These are phyloP conservation scores for Conticribra guillardii DNA, from an alignment of 108 stramenopile genomes.

Conservation along the genomic window DNA sequence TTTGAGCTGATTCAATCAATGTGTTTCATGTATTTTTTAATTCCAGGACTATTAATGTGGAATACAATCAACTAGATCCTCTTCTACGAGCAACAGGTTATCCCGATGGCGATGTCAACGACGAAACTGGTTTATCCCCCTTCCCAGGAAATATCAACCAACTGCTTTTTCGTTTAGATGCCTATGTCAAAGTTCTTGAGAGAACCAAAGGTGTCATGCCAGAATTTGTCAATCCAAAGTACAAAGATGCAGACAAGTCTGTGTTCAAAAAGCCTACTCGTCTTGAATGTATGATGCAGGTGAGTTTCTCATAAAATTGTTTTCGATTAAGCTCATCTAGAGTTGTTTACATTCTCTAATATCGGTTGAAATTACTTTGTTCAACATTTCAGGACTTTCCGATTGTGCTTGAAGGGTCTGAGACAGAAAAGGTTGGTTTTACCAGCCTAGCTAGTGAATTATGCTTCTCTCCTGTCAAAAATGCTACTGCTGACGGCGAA, in stretches of 20 bases:
- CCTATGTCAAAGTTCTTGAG: slow-evolving; percentile 85
- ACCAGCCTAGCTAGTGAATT: slow-evolving; percentile 86
- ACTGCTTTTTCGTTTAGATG: slow-evolving; percentile 82
- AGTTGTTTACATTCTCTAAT: too few relatives aligned
- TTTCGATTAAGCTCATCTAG: too few relatives aligned
- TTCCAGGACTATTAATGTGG: slow-evolving; percentile 90
- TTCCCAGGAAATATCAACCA: slow-evolving; percentile 99
- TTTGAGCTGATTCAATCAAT: too few relatives aligned
- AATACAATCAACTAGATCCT: slow-evolving; percentile 99
- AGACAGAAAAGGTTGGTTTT: slow-evolving; percentile 90
- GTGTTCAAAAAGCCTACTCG: slow-evolving; percentile 98
- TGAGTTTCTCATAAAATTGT: neutral
- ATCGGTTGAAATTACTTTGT: slow-evolving; percentile 97
- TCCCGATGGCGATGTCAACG: slow-evolving; percentile 93
- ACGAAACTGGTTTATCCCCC: slow-evolving; percentile 91
- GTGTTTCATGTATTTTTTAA: slow-evolving; percentile 3
- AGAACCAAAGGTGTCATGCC: slow-evolving; percentile 92
- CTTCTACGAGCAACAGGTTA: slow-evolving; percentile 86
- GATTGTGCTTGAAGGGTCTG: slow-evolving; percentile 70
- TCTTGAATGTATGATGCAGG: slow-evolving; percentile 99
- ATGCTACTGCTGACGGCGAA: slow-evolving; percentile 87
- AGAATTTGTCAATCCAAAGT: slow-evolving; percentile 99
- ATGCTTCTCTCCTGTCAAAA: slow-evolving; percentile 97
- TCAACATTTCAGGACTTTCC: slow-evolving; percentile 91
- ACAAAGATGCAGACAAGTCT: slow-evolving; percentile 89